Conservation (phyloP, 345 rosid species). For the Arabidopsis arenosa region DNA sequence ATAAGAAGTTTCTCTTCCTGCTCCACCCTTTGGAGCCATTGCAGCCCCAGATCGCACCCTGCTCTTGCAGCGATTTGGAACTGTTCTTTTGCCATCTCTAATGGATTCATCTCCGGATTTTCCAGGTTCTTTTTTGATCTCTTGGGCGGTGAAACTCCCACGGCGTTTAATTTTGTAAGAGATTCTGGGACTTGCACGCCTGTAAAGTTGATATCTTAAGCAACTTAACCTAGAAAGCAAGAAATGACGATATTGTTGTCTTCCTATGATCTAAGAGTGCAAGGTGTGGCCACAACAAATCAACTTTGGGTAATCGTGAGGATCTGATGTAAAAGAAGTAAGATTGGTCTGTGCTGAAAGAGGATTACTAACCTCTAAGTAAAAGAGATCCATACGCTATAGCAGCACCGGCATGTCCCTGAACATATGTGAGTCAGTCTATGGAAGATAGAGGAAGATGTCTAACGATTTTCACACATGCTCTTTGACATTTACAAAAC, state of each 20-base stretch:
- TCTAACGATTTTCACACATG: neutral
- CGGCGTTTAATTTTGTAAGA: slow-evolving; percentile 48
- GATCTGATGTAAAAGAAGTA: slow-evolving; percentile 23
- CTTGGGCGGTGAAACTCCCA: slow-evolving; percentile 51
- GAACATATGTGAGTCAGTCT: slow-evolving; percentile 27
- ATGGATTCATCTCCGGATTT: slow-evolving; percentile 41
- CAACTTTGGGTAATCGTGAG: neutral
- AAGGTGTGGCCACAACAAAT: neutral
- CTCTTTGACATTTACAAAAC: neutral
- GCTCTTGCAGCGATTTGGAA: slow-evolving; percentile 78
- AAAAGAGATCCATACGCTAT: slow-evolving; percentile 90
- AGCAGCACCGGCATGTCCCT: slow-evolving; percentile 97
- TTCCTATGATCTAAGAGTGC: neutral
- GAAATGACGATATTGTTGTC: neutral
- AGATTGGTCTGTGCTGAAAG: neutral
- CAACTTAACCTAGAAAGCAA: slow-evolving; percentile 8
- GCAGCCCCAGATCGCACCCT: slow-evolving; percentile 74
- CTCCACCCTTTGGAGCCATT: slow-evolving; percentile 80
- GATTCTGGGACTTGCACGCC: slow-evolving; percentile 81
- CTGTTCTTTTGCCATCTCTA: slow-evolving; percentile 76
- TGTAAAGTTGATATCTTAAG: slow-evolving; percentile 33
- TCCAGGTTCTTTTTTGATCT: slow-evolving; percentile 49
- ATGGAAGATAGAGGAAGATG: slow-evolving; percentile 21
- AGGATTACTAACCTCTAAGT: slow-evolving; percentile 65
- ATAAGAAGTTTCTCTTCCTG: slow-evolving; percentile 72